Base-by-base conservation (phyloP, 768 basidiomycete genomes). In the Termitomyces sp. region DNA sequence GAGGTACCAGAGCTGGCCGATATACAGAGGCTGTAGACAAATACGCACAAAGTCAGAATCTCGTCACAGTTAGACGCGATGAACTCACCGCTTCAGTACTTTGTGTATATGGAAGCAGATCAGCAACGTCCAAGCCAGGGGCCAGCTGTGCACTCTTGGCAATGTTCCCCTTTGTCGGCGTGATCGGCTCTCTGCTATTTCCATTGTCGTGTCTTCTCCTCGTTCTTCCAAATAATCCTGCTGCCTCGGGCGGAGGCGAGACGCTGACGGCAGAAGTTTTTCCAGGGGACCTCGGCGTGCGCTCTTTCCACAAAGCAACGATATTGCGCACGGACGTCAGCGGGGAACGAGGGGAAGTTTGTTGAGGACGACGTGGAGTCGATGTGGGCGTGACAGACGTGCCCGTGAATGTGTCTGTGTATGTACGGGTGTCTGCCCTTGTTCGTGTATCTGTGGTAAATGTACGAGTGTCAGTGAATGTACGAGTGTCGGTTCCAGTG, bases 1-100 rank as follows among this genome's bases (percentile, higher is more conserved):
- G 57, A 97, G 84, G 70, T 94, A 97, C 89, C 92, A 96, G 0
- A 97, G 75, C 14, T 87, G 77, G 14, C 95, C 95, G 45, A 92
- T 89, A 60, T 92, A 88, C 12, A 92, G 77, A 4, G 94, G 94
- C 95, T 96, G 69, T n/a, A 67, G 56, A 58, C 56, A 66, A 68
- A 67, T 53, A 68, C 25, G 56, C 60, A 50, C 66, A 66, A 63
- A 61, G 66, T 63, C 57, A 67, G 60, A 29, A 32, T 5, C 25
- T 32, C 17, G 8, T 38, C 7, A 4, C 12, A 31, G 25, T n/a
- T 15, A 6, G 17, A 55, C 12, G 56, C 52, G 59, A 31, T 51
- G 45, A 47, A 75, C 81, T 63, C 56, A 83, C 83, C 46, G 81
- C 74, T 55, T 82, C 81, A 50, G 76, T 75, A 54, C 79, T 81